Conservation (phyloP, 2,329 filamentous ascomycete genomes). For the Metarhizium anisopliae region DNA sequence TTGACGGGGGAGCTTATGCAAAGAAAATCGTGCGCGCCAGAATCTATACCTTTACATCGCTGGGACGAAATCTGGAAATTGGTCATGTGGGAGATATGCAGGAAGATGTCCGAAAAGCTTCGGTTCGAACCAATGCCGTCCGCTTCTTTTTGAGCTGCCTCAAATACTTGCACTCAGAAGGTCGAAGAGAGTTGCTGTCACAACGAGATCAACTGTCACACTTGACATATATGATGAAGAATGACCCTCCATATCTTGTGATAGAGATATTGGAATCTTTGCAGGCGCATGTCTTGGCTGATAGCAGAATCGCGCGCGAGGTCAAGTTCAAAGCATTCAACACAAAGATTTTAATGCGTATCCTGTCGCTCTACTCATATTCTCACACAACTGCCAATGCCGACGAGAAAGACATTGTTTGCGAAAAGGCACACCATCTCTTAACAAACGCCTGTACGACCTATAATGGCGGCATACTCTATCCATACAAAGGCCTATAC, state of each 20-base stretch:
- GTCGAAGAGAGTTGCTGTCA: slow-evolving; percentile 71
- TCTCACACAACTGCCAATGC: slow-evolving; percentile 33
- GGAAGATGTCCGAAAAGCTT: slow-evolving; percentile 62
- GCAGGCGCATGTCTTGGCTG: slow-evolving; percentile 62
- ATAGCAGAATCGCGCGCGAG: slow-evolving; percentile 62
- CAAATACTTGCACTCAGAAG: slow-evolving; percentile 65
- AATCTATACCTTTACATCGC: slow-evolving; percentile 68
- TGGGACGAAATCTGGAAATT: slow-evolving; percentile 75
- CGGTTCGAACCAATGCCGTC: slow-evolving; percentile 74
- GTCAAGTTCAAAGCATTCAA: slow-evolving; percentile 71
- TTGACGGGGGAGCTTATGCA: slow-evolving; percentile 78
- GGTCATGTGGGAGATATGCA: slow-evolving; percentile 44
- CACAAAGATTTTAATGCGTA: slow-evolving; percentile 60
- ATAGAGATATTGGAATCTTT: slow-evolving; percentile 65
- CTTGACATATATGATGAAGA: slow-evolving; percentile 67
- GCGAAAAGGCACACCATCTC: slow-evolving; percentile 65
- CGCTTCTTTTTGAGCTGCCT: slow-evolving; percentile 73
- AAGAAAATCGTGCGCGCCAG: slow-evolving; percentile 68
- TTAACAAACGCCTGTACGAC: slow-evolving; percentile 68
- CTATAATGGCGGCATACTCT: slow-evolving; percentile 61
- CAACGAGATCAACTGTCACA: slow-evolving; percentile 78
- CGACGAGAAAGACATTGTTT: slow-evolving; percentile 42
- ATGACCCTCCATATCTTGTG: slow-evolving; percentile 68
- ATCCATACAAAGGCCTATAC: slow-evolving; percentile 76
- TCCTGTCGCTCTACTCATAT: slow-evolving; percentile 64